Evolutionary conservation across 345 rosid species (phyloP).

Genomic region (Conringia planisiliqua): DNA sequence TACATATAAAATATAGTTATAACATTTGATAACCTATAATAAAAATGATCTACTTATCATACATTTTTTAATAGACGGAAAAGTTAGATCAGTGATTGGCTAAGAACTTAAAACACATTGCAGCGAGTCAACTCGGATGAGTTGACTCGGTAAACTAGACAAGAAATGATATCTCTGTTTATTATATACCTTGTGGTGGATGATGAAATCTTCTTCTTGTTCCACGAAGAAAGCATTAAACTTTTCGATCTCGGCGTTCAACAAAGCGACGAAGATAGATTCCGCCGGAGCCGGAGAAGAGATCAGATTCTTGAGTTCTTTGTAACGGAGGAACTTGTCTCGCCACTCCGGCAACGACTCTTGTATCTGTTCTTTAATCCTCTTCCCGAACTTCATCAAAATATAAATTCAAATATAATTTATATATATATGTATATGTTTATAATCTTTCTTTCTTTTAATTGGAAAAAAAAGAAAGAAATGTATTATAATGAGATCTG

Average conservation of each 20-base stretch:
- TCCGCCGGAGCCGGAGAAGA: slow-evolving; percentile 34
- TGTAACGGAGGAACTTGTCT: slow-evolving; percentile 68
- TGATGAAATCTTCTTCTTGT: slow-evolving; percentile 90
- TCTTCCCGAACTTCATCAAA: slow-evolving; percentile 86
- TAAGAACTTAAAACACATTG: neutral
- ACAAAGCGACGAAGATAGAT: slow-evolving; percentile 53
- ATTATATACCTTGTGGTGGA: slow-evolving; percentile 60
- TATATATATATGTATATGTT: neutral
- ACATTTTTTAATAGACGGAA: neutral
- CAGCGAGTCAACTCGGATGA: slow-evolving; percentile 1
- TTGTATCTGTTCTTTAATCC: slow-evolving; percentile 68
- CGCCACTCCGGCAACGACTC: slow-evolving; percentile 82
- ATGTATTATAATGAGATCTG: slow-evolving; percentile 7
- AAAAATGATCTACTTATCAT: neutral
- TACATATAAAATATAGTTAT: too few relatives aligned
- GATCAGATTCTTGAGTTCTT: slow-evolving; percentile 77
- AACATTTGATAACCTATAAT: neutral
- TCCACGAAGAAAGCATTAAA: slow-evolving; percentile 80
- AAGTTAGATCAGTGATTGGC: neutral
- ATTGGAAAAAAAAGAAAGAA: neutral
- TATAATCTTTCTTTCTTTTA: neutral
- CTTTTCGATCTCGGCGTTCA: slow-evolving; percentile 81
- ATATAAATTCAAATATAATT: neutral
- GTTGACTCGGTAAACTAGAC: neutral
- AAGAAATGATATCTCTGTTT: neutral